Evolutionary conservation across 768 basidiomycete genomes (phyloP), one percentile per base, ranked within the genome.

Genomic region (Neoboletus subvelutipes): DNA sequence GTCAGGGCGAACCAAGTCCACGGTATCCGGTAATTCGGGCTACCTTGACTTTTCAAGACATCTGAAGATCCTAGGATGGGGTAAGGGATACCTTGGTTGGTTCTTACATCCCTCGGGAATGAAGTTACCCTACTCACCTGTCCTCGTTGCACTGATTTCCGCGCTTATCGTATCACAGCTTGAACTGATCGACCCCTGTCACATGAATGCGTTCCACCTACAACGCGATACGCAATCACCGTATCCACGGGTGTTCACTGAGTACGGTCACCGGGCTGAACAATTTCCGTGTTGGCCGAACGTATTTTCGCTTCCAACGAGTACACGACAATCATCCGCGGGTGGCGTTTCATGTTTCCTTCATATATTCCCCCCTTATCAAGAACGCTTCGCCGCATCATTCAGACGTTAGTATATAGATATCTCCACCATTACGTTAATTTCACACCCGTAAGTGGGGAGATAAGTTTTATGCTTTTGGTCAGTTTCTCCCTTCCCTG

Each of bases 171-270:
- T 63, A 49, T 63, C 60, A 58, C 50, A 29, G 24, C 31, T 24
- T 4, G 26, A 28, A 41, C 20, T 24, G 41, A 58, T 63, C 55
- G 51, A 43, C 57, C 55, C 24, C 49, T 15, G 42, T 58, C 56
- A 58, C 61, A 60, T 59, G 57, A 60, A 60, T 78, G 7, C 18
- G 15, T 9, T 45, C 39, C 50, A 26, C 33, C 33, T 22, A 39
- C 36, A 20, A 22, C 12, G 8, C 24, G 26, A 36, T 37, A 33
- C n/a, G 5, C 42, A 20, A 28, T 22, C 34, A 20, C 39, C 20
- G 18, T 28, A 33, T 33, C 52, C 18, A 29, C 10, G 26, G 29
- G 29, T 4, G 17, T 29, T 20, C 31, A 48, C 20, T 45, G 26
- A 29, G 26, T n/a, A 24, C 13, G 40, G 39, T 18, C 24, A 42